Evolutionary conservation across 148 eudicot species (phyloP).

Genomic region (Vaccinium darrowii): DNA sequence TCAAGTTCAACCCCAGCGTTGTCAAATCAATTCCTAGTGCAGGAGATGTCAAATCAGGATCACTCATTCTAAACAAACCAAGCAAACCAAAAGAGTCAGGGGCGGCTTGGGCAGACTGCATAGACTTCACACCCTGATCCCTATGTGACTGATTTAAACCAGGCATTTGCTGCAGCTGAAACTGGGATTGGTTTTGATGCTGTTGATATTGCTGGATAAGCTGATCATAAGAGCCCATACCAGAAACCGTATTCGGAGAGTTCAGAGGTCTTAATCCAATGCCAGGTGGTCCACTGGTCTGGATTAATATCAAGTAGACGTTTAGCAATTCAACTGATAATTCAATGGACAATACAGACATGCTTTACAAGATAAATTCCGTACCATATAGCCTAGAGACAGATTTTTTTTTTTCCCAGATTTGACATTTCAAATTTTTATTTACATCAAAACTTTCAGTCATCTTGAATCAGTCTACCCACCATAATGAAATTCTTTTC

Average conservation of each 20-base stretch:
- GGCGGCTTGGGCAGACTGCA: constrained; percentile 66
- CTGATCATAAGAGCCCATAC: constrained; percentile 55
- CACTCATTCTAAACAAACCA: constrained; percentile 63
- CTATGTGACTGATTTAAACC: constrained; percentile 64
- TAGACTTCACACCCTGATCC: constrained; percentile 73
- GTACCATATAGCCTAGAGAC: background rate
- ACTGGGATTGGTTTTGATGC: constrained; percentile 62
- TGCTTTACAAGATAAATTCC: background rate
- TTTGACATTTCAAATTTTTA: background rate
- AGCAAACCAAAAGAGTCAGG: constrained; percentile 65
- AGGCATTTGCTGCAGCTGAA: constrained; percentile 58
- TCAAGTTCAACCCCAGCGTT: constrained; percentile 64
- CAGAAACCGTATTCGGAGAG: constrained; percentile 40
- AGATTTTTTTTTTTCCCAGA: background rate
- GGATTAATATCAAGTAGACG: background rate
- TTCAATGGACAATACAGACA: background rate
- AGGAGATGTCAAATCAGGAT: constrained; percentile 67
- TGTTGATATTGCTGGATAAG: constrained; percentile 73
- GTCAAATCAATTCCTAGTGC: constrained; percentile 82
- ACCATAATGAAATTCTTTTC: background rate
- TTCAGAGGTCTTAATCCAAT: constrained; percentile 43
- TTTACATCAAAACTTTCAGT: background rate
- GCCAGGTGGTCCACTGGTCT: constrained; percentile 29
- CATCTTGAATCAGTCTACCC: background rate
- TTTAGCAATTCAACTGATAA: background rate